Conservation (phyloP, 2,329 filamentous ascomycete species). For the Cladobotryum protrusum region DNA sequence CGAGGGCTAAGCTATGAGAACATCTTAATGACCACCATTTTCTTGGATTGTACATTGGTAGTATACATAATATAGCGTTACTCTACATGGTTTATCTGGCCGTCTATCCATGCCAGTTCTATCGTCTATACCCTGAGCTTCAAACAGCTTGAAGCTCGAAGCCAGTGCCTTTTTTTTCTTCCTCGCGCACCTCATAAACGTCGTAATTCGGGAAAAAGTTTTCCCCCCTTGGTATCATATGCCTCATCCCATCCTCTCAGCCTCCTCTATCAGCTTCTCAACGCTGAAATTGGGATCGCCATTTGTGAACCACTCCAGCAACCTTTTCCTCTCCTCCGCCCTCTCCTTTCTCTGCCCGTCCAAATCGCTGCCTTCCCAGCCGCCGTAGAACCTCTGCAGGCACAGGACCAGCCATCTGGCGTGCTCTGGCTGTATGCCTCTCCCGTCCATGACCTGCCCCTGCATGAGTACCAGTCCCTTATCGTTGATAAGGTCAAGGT, state of each 20-base stretch:
- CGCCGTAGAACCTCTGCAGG: constrained; percentile 87
- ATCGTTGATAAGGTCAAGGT: constrained; percentile 68
- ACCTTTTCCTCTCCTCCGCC: constrained; percentile 54
- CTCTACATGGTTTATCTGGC: too few species aligned
- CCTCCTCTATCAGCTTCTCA: constrained; percentile 80
- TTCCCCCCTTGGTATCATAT: not conserved
- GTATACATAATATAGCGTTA: not conserved
- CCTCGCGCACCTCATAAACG: not conserved
- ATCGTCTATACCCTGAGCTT: not conserved
- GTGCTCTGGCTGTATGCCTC: constrained; percentile 71
- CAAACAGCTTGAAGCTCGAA: too few species aligned
- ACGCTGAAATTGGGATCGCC: constrained; percentile 78
- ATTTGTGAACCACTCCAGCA: constrained; percentile 75
- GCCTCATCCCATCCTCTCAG: constrained; percentile 63
- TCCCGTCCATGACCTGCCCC: constrained; percentile 68
- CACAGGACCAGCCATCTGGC: constrained; percentile 90
- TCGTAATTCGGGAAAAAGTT: not conserved
- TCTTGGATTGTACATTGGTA: not conserved
- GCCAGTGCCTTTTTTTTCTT: not conserved
- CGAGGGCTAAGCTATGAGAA: constrained; percentile 31
- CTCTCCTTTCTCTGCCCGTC: constrained; percentile 46
- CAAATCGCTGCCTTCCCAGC: constrained; percentile 41
- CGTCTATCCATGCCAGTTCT: too few species aligned
- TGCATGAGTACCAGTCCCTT: constrained; percentile 82
- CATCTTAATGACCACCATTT: not conserved